phyloP scores from a whole-genome alignment of 2,329 filamentous ascomycete species.

The Fusarium oxysporum region DNA sequence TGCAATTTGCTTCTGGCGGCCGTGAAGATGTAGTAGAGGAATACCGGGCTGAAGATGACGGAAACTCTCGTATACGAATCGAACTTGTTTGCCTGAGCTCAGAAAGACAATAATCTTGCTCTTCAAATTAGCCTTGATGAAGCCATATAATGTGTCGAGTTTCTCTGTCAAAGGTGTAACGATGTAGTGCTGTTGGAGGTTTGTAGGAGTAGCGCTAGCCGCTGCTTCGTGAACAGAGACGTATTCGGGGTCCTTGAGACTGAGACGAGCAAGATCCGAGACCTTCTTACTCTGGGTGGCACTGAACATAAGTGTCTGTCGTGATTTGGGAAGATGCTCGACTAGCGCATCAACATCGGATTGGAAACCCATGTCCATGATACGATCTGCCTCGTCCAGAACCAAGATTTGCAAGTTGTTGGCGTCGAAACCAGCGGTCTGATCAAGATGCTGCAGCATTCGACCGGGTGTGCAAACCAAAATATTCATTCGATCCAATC shows the following conservation, averaged over 20 bases:
- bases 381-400: slow-evolving; percentile 94
- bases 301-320: slow-evolving; percentile 95
- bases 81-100: slow-evolving; percentile 94
- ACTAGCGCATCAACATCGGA: slow-evolving; percentile 90
- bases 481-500: slow-evolving; percentile 93
- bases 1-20: slow-evolving; percentile 90
- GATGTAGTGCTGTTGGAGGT: slow-evolving; percentile 91
- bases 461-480: slow-evolving; percentile 94
- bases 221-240: slow-evolving; percentile 92
- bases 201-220: slow-evolving; percentile 80
- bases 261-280: slow-evolving; percentile 89
- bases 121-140: slow-evolving; percentile 90
- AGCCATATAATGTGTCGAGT: slow-evolving; percentile 91
- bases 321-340: slow-evolving; percentile 84
- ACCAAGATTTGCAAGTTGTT: slow-evolving; percentile 94
- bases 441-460: slow-evolving; percentile 95
- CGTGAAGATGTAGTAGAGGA: slow-evolving; percentile 90
- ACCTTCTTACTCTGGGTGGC: slow-evolving; percentile 96
- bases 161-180: slow-evolving; percentile 88
- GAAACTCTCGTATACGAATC: slow-evolving; percentile 94
- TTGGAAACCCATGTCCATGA: slow-evolving; percentile 98
- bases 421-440: slow-evolving; percentile 89
- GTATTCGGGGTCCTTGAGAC: slow-evolving; percentile 91
- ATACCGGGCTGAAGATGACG: slow-evolving; percentile 95
- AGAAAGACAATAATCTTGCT: slow-evolving; percentile 96